phyloP scores from a whole-genome alignment of 352 stramenopile species.

The Nothophytophthora sp. region DNA sequence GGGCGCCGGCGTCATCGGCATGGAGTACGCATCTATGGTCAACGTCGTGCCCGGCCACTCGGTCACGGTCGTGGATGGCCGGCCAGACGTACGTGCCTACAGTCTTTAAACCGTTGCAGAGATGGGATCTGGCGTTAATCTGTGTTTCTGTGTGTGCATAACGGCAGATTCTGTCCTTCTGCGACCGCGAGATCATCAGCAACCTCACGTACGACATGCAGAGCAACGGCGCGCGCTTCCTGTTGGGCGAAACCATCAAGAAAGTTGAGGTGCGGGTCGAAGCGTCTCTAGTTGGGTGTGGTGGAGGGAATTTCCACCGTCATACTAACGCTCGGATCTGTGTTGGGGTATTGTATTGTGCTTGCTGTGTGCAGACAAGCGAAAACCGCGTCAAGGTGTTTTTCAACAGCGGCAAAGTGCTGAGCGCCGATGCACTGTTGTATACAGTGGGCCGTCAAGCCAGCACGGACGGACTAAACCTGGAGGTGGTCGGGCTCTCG shows the following conservation, averaged over 20 bases:
- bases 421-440: slow-evolving; percentile 70
- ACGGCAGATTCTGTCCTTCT: slow-evolving; percentile 79
- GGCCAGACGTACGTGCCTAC: slow-evolving; percentile 60
- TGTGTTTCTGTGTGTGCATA: background rate
- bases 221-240: slow-evolving; percentile 84
- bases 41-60: slow-evolving; percentile 87
- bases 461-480: slow-evolving; percentile 79
- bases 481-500: slow-evolving; percentile 79
- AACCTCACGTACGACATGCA: slow-evolving; percentile 91
- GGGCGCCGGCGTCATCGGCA: slow-evolving; percentile 88
- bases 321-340: background rate
- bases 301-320: background rate
- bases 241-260: slow-evolving; percentile 80
- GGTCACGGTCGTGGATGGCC: slow-evolving; percentile 87
- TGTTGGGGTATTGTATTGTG: too few species aligned
- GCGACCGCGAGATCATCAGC: slow-evolving; percentile 85
- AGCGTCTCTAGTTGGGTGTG: background rate
- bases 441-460: slow-evolving; percentile 84
- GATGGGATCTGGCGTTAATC: too few species aligned
- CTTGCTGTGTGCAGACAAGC: slow-evolving; percentile 35
- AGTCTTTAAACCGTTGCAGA: too few species aligned
- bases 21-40: slow-evolving; percentile 92
- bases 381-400: slow-evolving; percentile 63
- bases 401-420: slow-evolving; percentile 75
- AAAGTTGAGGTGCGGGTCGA: slow-evolving; percentile 63